These are phyloP conservation scores for Neurospora sp. DNA, from an alignment of 2,329 filamentous ascomycete genomes.

Conservation along the genomic window DNA sequence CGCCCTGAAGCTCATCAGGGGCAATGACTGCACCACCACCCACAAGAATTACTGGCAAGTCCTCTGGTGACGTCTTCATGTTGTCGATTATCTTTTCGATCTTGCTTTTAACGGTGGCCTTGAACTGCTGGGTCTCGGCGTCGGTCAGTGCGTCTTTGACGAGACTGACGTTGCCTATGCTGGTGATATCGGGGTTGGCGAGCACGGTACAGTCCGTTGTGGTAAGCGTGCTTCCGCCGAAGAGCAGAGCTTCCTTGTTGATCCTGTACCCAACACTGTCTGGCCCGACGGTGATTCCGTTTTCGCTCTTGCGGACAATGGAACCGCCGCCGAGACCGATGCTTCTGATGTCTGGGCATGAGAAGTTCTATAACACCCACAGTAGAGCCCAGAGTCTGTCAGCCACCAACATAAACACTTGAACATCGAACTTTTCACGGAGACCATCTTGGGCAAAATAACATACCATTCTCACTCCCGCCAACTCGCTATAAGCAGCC, in stretches of 20 bases:
- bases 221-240: slow-evolving; percentile 47
- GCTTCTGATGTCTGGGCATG: slow-evolving; percentile 47
- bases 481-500: slow-evolving; percentile 51
- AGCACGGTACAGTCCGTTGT: slow-evolving; percentile 45
- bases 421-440: not conserved
- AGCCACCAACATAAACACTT: not conserved
- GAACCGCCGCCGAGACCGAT: slow-evolving; percentile 52
- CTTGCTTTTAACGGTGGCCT: slow-evolving; percentile 35
- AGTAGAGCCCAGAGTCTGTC: not conserved
- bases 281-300: slow-evolving; percentile 41
- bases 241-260: slow-evolving; percentile 41
- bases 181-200: slow-evolving; percentile 19
- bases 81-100: slow-evolving; percentile 48
- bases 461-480: slow-evolving; percentile 45
- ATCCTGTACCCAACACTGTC: slow-evolving; percentile 54
- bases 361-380: slow-evolving; percentile 33
- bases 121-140: slow-evolving; percentile 28
- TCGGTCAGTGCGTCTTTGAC: slow-evolving; percentile 23
- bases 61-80: slow-evolving; percentile 53
- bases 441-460: not conserved
- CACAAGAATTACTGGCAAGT: slow-evolving; percentile 50
- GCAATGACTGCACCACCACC: slow-evolving; percentile 54
- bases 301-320: slow-evolving; percentile 32
- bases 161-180: slow-evolving; percentile 33
- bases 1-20: slow-evolving; percentile 44